phyloP scores from a whole-genome alignment of 2,329 filamentous ascomycete genomes.

The Neofusicoccum laricinum region DNA sequence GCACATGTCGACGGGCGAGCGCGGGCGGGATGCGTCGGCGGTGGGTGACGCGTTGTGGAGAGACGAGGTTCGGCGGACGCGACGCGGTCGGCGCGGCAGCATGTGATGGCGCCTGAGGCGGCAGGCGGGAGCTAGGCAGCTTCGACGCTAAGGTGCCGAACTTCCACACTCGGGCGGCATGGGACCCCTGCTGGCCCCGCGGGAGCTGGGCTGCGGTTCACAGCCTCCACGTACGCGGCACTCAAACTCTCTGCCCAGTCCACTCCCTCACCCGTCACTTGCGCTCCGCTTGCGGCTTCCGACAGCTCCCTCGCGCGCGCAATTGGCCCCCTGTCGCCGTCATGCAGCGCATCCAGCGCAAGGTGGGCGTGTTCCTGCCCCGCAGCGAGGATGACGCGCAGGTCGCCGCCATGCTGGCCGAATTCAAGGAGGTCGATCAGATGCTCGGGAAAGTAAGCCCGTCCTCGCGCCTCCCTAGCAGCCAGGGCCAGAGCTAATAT shows the following conservation, averaged over 20 bases:
- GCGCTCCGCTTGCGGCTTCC: neutral
- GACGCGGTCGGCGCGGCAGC: neutral
- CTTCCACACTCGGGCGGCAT: neutral
- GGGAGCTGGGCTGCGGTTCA: constrained; percentile 7
- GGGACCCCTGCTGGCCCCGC: constrained; percentile 8
- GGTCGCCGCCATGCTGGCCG: constrained; percentile 69
- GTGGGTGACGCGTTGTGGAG: constrained; percentile 19
- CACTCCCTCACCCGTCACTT: neutral
- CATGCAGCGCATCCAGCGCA: constrained; percentile 72
- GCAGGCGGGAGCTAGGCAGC: neutral
- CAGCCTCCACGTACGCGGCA: constrained; percentile 6
- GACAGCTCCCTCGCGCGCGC: neutral
- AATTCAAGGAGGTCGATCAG: constrained; percentile 77
- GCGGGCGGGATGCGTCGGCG: constrained; percentile 14
- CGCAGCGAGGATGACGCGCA: constrained; percentile 73
- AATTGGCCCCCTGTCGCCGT: constrained; percentile 24
- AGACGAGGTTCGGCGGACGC: neutral
- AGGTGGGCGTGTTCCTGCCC: constrained; percentile 69
- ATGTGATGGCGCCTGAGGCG: neutral
- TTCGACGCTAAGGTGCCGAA: constrained; percentile 7
- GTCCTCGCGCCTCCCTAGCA: neutral
- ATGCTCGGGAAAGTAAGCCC: constrained; percentile 65
- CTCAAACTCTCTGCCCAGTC: neutral
- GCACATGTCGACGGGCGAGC: neutral
- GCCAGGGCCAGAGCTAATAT: constrained; percentile 2